Evolutionary conservation across 2,329 filamentous ascomycete genomes (phyloP), one percentile per base, ranked within the genome.

Genomic region (Macroventuria anomochaeta): DNA sequence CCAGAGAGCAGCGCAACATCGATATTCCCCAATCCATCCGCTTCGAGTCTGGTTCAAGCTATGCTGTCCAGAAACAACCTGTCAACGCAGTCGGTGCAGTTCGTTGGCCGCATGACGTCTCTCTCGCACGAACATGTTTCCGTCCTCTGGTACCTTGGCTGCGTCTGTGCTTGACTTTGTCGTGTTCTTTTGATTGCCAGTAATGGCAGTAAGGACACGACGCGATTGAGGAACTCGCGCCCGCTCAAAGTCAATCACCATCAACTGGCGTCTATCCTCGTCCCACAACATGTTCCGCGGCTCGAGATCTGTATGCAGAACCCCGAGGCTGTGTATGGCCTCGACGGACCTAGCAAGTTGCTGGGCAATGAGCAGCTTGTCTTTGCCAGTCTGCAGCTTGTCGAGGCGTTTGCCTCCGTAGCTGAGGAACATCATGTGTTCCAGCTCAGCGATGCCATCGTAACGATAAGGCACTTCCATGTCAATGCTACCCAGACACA

Each of bases 391-490:
- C 20, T 54, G 40, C 5, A 5, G 23, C 25, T 52, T 11, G 31
- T 21, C 55, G 34, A 65, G 54, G 1, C 13, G 55, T 25, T 55
- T 43, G 13, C 64, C 63, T 50, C 56, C 55, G 41, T 55, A 68
- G 52, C 65, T 67, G 31, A 66, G 55, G 32, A 67, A 62, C 49
- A 67, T 64, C 48, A 64, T 61, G 38, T 67, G 51, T 18, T 52
- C 48, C 37, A 67, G 60, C 38, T 62, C 37, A 15, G 29, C 51
- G 36, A 66, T 66, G 5, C 59, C 62, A 20, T 65, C 55, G 39
- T 63, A 65, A 41, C 23, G 56, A 46, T 65, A 67, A 11, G 54
- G 57, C 2, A 10, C 44, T 15, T 38, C 15, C 7, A 70, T 52
- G 32, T 64, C 53, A 28, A 68, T 60, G 42, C 57, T 62, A 8